Evolutionary conservation across 2,329 filamentous ascomycete genomes (phyloP), one percentile per base, ranked within the genome.

Genomic region (Penicillium sclerotigenum): DNA sequence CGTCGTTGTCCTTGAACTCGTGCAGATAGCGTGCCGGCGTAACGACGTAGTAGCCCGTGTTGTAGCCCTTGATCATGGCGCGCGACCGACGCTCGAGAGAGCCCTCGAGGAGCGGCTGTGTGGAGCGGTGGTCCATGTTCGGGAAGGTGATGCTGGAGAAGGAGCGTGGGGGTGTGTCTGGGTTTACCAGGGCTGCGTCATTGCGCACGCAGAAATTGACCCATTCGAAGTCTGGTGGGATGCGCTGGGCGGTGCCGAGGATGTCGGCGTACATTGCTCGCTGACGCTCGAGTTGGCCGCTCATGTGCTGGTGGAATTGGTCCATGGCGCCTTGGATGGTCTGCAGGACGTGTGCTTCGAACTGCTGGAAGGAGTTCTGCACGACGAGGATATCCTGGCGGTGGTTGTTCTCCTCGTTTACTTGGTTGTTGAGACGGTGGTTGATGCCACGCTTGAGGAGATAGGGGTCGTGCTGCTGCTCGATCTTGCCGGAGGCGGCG

Each of bases 391-490:
- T 83, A 71, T 99, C 94, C 71, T 96, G 90, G 62, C 88, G 86
- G 77, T 95, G 93, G 79, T 92, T 95, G 81, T 99, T 99, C 79
- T 99, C 94, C 71, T 96, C 91, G 45, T 90, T 80, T 34, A 97
- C 84, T 78, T 99, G 94, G 79, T 89, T 93, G 81, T 90, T 87
- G 53, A 99, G 80, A 41, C 91, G 87, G 77, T 97, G 84, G 62
- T 90, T 77, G 56, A 97, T 86, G 57, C 90, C 89, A 31, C 93
- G 87, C 67, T 88, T 85, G 43, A 97, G 73, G 54, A 97, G 82
- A 71, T 97, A 99, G 5, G 94, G 94, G 71, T 99, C 94, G 33
- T 96, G 86, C 13, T 78, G 70, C 2, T 90, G 83, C 41, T 84
- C 83, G 65, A 93, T 77, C 68, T 84, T 88, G 58, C 86, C 89